phyloP scores from a whole-genome alignment of 352 stramenopile species.

The Phytopythium delawarense region DNA sequence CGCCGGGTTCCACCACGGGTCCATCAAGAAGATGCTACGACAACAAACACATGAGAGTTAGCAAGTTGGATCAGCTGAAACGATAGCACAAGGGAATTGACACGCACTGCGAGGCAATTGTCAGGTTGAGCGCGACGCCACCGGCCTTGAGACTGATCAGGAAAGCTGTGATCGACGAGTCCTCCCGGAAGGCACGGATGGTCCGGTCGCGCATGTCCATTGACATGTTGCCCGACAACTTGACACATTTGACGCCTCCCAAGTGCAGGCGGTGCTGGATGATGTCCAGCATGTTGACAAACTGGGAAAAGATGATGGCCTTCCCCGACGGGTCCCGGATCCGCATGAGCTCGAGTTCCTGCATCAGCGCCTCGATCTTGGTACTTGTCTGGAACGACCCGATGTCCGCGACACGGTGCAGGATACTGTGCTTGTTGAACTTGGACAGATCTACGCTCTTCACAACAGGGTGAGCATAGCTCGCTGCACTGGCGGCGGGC shows the following conservation, averaged over 20 bases:
- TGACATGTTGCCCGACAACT: constrained; percentile 90
- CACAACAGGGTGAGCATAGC: not conserved
- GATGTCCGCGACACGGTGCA: constrained; percentile 58
- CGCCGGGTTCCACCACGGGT: constrained; percentile 99
- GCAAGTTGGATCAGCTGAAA: constrained; percentile 7
- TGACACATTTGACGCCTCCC: constrained; percentile 86
- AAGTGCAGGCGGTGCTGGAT: constrained; percentile 94
- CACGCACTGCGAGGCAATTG: constrained; percentile 92
- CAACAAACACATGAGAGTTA: constrained; percentile 6
- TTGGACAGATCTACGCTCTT: constrained; percentile 43
- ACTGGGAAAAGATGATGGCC: constrained; percentile 98
- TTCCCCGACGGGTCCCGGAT: constrained; percentile 92
- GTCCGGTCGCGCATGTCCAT: constrained; percentile 83
- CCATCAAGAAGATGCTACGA: constrained; percentile 93
- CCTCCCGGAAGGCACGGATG: constrained; percentile 81
- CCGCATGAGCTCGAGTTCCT: constrained; percentile 95
- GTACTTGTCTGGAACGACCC: constrained; percentile 87
- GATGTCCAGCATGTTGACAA: constrained; percentile 99
- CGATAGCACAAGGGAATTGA: not conserved
- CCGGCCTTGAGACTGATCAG: constrained; percentile 98
- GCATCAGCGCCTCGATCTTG: constrained; percentile 98
- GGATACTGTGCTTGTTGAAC: constrained; percentile 72
- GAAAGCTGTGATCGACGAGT: constrained; percentile 93
- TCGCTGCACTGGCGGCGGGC: constrained; percentile 3
- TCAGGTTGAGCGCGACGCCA: constrained; percentile 98